Conservation (phyloP, 2,329 filamentous ascomycete genomes). For the Cladosporium oxysporum region DNA sequence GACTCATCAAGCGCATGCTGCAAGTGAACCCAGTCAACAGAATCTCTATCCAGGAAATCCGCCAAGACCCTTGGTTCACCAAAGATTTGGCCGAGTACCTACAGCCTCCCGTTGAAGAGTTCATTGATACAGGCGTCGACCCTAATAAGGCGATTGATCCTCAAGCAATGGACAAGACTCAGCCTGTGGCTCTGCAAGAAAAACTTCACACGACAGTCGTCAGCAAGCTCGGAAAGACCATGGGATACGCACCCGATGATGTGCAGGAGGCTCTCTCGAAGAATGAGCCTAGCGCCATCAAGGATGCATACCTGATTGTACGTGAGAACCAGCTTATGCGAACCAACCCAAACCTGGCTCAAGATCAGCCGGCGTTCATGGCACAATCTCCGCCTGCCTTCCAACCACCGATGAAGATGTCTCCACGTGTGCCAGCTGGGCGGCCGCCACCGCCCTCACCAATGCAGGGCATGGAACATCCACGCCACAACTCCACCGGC, state of each 20-base stretch:
- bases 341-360: slow-evolving; percentile 68
- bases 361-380: slow-evolving; percentile 56
- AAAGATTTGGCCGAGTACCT: slow-evolving; percentile 85
- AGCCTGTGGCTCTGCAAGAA: slow-evolving; percentile 76
- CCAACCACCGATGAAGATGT: slow-evolving; percentile 33
- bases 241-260: slow-evolving; percentile 94
- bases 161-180: slow-evolving; percentile 76
- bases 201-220: slow-evolving; percentile 91
- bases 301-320: slow-evolving; percentile 97
- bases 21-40: slow-evolving; percentile 93
- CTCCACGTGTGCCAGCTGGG: slow-evolving; percentile 38
- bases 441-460: slow-evolving; percentile 33
- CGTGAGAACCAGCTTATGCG: slow-evolving; percentile 98
- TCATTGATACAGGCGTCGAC: slow-evolving; percentile 90
- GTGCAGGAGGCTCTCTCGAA: slow-evolving; percentile 91
- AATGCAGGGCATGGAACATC: slow-evolving; percentile 20
- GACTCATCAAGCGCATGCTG: slow-evolving; percentile 87
- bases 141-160: slow-evolving; percentile 88
- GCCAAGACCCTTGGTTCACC: slow-evolving; percentile 90
- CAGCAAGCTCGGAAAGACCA: slow-evolving; percentile 93
- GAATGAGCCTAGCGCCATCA: slow-evolving; percentile 94
- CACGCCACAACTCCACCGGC: slow-evolving; percentile 35
- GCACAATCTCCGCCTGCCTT: slow-evolving; percentile 58
- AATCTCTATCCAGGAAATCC: slow-evolving; percentile 91
- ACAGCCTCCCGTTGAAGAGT: slow-evolving; percentile 83